Conservation (phyloP, 176 grass and related monocot species). For the Phragmites australis region DNA sequence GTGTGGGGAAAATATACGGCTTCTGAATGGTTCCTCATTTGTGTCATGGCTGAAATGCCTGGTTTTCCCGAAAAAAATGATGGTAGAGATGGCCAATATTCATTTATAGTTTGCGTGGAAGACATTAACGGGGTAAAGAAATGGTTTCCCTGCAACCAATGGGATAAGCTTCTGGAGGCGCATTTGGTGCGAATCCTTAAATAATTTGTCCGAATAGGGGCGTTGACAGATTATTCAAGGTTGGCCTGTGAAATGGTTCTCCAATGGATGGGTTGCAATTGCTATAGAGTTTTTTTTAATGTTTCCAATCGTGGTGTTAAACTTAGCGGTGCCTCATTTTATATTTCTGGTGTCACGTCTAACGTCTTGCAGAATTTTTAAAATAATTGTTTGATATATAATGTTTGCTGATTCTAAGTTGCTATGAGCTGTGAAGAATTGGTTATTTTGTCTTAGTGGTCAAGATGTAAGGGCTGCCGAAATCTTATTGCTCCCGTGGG, state of each 20-base stretch:
- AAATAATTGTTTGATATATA: not conserved
- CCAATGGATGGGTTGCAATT: not conserved
- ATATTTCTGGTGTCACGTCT: not conserved
- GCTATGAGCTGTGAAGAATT: not conserved
- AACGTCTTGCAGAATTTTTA: not conserved
- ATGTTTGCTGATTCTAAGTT: not conserved
- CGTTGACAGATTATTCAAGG: slow-evolving; percentile 1
- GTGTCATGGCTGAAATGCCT: not conserved
- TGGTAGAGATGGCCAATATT: slow-evolving; percentile 13
- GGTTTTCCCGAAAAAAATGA: not conserved
- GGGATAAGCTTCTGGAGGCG: not conserved
- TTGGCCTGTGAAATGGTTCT: slow-evolving; percentile 16
- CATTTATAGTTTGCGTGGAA: not conserved
- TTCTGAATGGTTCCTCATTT: slow-evolving; percentile 30
- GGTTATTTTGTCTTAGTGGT: slow-evolving; percentile 30
- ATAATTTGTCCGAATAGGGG: not conserved
- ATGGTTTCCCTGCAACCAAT: not conserved
- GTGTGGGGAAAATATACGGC: not conserved
- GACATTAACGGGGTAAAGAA: not conserved
- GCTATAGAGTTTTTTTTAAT: not conserved
- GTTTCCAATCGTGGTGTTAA: slow-evolving; percentile 15
- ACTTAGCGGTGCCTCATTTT: not conserved
- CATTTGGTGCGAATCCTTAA: slow-evolving; percentile 38
- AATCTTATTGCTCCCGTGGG: not conserved
- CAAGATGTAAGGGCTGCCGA: slow-evolving; percentile 23